Percentiles rank a stretch among this genome's conserved stretches.
Evolutionary conservation across 2,329 filamentous ascomycete species (phyloP).

Genomic region (Calonectria montana): DNA sequence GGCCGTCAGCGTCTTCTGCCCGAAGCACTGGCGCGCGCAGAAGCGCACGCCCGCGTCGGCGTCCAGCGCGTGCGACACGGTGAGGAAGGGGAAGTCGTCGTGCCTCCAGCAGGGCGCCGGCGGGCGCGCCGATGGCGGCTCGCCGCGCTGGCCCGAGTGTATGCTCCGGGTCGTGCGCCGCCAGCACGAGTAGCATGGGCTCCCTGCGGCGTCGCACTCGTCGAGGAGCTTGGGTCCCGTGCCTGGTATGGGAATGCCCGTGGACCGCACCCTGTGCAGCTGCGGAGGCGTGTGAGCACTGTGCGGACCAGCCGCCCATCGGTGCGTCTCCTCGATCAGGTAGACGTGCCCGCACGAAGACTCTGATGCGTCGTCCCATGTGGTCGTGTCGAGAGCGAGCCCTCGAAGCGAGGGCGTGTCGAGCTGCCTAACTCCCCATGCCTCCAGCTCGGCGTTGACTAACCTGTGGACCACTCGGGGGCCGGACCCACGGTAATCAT

Average conservation of each 20-base stretch:
- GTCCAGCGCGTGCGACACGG: slow-evolving; percentile 59
- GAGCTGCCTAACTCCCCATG: slow-evolving; percentile 64
- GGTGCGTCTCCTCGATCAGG: slow-evolving; percentile 66
- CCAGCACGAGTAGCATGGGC: slow-evolving; percentile 57
- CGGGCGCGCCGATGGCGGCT: background rate
- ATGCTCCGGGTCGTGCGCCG: background rate
- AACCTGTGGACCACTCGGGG: slow-evolving; percentile 47
- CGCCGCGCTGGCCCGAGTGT: background rate
- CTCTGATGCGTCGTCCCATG: slow-evolving; percentile 47
- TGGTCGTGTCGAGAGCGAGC: slow-evolving; percentile 61
- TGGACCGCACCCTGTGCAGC: slow-evolving; percentile 59
- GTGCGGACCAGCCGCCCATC: slow-evolving; percentile 60
- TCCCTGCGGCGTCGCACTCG: slow-evolving; percentile 54
- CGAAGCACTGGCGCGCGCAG: slow-evolving; percentile 59
- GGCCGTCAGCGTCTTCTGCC: slow-evolving; percentile 58
- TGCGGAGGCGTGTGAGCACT: slow-evolving; percentile 52
- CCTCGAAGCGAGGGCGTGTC: slow-evolving; percentile 61
- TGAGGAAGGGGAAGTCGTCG: slow-evolving; percentile 64
- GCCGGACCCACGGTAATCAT: slow-evolving; percentile 40
- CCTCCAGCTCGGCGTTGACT: slow-evolving; percentile 62
- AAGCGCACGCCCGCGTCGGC: slow-evolving; percentile 56
- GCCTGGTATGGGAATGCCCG: slow-evolving; percentile 64
- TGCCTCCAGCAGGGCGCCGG: slow-evolving; percentile 63
- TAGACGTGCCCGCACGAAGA: slow-evolving; percentile 56
- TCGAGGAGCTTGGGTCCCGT: slow-evolving; percentile 62